Base-by-base conservation (phyloP, 495 filamentous ascomycete species). In the Aspergillus heteromorphus region DNA sequence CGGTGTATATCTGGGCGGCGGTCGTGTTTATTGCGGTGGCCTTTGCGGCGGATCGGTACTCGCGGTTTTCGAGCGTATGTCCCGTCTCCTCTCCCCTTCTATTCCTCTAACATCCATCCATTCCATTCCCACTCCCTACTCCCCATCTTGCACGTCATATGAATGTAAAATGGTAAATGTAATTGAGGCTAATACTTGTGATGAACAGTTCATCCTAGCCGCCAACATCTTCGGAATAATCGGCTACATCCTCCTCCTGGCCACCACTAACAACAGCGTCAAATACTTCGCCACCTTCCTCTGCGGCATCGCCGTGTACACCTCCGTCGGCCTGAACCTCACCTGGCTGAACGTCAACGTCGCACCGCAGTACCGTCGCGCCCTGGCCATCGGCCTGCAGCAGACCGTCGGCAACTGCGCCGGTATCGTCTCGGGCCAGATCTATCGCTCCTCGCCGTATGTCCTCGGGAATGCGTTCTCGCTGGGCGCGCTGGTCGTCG, bases 331-430 rank as follows among this genome's bases (percentile, higher is more conserved):
- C 1, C 47, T 59, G 1, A 53, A 53, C 13, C 30, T 83, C 14
- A 75, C 75, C 8, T 83, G 80, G 81, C 61, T 83, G 19, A 79
- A 80, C 43, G 74, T 80, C 54, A 85, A 83, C 54, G 64, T 79
- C 6, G 79, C 81, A 1, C 79, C 79, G 20, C 80, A 85, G 42
- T 81, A 80, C 53, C 73, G 78, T 14, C 74, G 81, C 5, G 77
- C 82, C 0, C 67, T 79, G 6, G 78, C 73, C 5, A 78, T 82
- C 50, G 81, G 81, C 1, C 55, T 84, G 23, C 79, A 84, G 47
- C 74, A 80, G 20, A 87, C 82, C 0, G 70, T 84, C 16, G 82
- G 77, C 0, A 85, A 84, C 48, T 76, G 72, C 16, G 81, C 79
- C 0, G 61, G 61, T 0, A 63, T 63, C 27, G 73, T 82, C 6